Evolutionary conservation across 805 yeast species (phyloP), one percentile per base, ranked within the genome.

Genomic region (Candida ortonii): DNA sequence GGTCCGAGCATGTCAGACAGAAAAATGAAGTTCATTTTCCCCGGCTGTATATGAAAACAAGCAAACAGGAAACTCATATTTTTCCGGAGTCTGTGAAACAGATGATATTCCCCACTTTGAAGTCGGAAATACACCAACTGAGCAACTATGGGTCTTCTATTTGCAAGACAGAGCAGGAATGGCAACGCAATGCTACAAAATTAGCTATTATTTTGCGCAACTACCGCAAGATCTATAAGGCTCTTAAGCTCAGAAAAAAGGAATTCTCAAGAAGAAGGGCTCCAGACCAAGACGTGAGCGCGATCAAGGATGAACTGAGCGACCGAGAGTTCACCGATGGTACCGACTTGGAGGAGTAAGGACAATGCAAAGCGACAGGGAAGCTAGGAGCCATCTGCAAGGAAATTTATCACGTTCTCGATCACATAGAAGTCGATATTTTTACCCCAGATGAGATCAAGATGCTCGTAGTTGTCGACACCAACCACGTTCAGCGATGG

Each of bases 361-460:
- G 12, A 7, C 25, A 7, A n/a, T 7, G 8, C 25, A n/a, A 8
- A n/a, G n/a, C n/a, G 12, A n/a, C 8, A 22, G 25, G 12, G 15
- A 3, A 27, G n/a, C 14, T 7, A 29, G 18, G 6, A n/a, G 10
- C 25, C 37, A 25, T 36, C 33, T n/a, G n/a, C n/a, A 16, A 58
- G 28, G 43, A 55, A 55, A 7, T 58, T 54, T 3, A 65, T 38
- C 6, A 73, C 65, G 36, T 67, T 64, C 6, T 62, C 54, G 29
- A 72, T 62, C 3, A 78, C 80, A 34, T 66, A 52, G 4, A 51
- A 44, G 18, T 67, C 74, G 3, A 83, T 82, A 34, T 78, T 74
- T 16, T 70, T 63, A n/a, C 96, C 97, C 98, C 98, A 90, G 9
- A 90, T 65, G 43, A 90, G 72, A 55, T 93, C 98, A 41, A 90